A percentile compares a stretch with the other conserved stretches of the same genome.
Conservation (phyloP, 176 grass and related monocot species). For the Ampelocalamus luodianensis region DNA sequence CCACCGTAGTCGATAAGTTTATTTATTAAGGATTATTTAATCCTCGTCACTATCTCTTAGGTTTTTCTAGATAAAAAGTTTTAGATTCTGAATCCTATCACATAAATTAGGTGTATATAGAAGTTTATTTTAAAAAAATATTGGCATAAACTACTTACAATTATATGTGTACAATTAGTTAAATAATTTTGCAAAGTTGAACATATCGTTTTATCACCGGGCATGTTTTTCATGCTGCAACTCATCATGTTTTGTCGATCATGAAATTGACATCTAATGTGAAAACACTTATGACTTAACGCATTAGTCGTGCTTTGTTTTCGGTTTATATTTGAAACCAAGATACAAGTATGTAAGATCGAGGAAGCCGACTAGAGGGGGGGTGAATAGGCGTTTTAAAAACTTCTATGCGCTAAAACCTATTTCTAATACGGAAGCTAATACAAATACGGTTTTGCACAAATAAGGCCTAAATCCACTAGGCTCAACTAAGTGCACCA, state of each 20-base stretch:
- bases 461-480: no score
- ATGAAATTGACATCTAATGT: neutral
- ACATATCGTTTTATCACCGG: neutral
- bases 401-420: no score
- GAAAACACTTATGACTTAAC: neutral
- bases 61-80: no score
- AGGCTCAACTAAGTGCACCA: no score
- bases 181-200: neutral
- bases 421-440: no score
- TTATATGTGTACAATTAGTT: neutral
- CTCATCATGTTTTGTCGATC: neutral
- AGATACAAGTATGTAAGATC: no score
- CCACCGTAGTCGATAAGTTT: no score
- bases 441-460: no score
- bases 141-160: neutral
- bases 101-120: neutral
- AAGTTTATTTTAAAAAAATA: neutral
- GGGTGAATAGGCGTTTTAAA: no score
- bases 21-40: no score
- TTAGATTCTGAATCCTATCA: neutral
- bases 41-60: no score
- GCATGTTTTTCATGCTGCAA: neutral
- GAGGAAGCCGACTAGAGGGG: no score
- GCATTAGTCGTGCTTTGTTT: neutral
- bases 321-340: neutral